phyloP scores from a whole-genome alignment of 2,329 filamentous ascomycete species.

The Ceratocystis colombiana region DNA sequence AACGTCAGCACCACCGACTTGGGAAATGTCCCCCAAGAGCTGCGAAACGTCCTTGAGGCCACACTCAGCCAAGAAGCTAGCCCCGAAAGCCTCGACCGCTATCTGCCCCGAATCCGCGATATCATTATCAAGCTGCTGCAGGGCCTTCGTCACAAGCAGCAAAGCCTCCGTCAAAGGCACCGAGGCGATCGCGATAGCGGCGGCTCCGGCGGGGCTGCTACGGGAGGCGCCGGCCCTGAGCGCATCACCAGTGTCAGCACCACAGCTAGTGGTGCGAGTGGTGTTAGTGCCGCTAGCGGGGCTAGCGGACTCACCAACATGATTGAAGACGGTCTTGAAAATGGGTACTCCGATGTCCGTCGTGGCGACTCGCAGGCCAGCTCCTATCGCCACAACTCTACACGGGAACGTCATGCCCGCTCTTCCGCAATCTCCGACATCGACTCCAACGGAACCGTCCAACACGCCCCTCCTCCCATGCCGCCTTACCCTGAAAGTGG shows the following conservation, averaged over 20 bases:
- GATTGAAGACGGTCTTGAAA: conserved; percentile 50
- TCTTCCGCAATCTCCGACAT: conserved; percentile 33
- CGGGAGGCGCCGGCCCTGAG: conserved; percentile 33
- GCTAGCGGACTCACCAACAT: conserved; percentile 48
- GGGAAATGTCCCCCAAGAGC: conserved; percentile 84
- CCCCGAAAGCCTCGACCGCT: conserved; percentile 84
- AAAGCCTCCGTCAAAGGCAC: conserved; percentile 62
- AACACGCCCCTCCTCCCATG: conserved; percentile 66
- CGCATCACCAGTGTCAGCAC: conserved; percentile 51
- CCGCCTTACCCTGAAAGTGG: conserved; percentile 57
- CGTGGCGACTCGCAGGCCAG: conserved; percentile 35
- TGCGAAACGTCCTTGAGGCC: conserved; percentile 85
- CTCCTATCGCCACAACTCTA: conserved; percentile 40
- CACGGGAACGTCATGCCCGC: conserved; percentile 43
- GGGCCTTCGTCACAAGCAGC: conserved; percentile 93
- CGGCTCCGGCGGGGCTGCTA: conserved; percentile 17
- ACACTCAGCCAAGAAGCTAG: conserved; percentile 95
- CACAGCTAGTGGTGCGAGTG: conserved; percentile 44
- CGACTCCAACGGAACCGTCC: conserved; percentile 58
- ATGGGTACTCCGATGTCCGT: conserved; percentile 35
- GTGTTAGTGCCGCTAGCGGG: conserved; percentile 49
- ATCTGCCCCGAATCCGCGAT: conserved; percentile 85
- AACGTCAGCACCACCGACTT: conserved; percentile 91
- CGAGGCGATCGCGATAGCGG: conserved; percentile 44
- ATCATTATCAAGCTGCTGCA: conserved; percentile 98